A percentile compares a stretch with the other conserved stretches of the same genome.
These are phyloP conservation scores for Phaeodactylum tricornutum DNA, from an alignment of 108 stramenopile genomes.

Conservation along the genomic window DNA sequence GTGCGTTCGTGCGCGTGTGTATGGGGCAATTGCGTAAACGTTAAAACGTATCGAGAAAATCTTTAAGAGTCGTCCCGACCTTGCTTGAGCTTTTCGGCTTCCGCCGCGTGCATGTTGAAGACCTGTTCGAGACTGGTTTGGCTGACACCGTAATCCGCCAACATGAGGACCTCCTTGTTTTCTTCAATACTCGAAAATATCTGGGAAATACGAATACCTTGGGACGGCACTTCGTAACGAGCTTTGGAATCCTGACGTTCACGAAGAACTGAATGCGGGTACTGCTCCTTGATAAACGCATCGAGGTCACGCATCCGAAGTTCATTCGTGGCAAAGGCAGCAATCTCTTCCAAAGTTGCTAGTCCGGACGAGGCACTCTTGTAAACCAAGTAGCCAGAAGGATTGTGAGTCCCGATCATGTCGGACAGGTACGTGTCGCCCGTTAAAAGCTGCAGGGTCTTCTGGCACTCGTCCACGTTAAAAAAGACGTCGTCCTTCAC, in stretches of 20 bases:
- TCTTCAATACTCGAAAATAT: slow-evolving; percentile 63
- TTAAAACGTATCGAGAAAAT: too few relatives aligned
- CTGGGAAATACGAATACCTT: slow-evolving; percentile 44
- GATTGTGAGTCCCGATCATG: slow-evolving; percentile 30
- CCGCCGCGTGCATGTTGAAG: slow-evolving; percentile 70
- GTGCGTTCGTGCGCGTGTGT: too few relatives aligned
- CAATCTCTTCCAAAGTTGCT: slow-evolving; percentile 37
- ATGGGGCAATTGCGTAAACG: too few relatives aligned
- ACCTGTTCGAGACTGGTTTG: slow-evolving; percentile 79
- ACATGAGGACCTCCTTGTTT: slow-evolving; percentile 38
- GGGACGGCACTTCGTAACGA: slow-evolving; percentile 60
- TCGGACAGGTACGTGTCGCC: slow-evolving; percentile 36
- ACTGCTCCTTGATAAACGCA: slow-evolving; percentile 34
- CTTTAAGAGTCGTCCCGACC: slow-evolving; percentile 8
- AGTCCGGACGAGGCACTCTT: slow-evolving; percentile 52
- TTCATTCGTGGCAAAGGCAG: slow-evolving; percentile 49
- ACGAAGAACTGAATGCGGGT: slow-evolving; percentile 43
- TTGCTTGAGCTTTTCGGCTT: slow-evolving; percentile 50
- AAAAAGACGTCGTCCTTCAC: slow-evolving; percentile 22
- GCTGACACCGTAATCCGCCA: slow-evolving; percentile 66
- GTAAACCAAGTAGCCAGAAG: slow-evolving; percentile 39
- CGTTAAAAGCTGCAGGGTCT: slow-evolving; percentile 23
- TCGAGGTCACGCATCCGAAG: slow-evolving; percentile 43
- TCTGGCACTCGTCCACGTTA: slow-evolving; percentile 32
- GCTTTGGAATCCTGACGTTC: slow-evolving; percentile 74